phyloP scores from a whole-genome alignment of 306 rosid species.

The Cucurbita ficifolia region DNA sequence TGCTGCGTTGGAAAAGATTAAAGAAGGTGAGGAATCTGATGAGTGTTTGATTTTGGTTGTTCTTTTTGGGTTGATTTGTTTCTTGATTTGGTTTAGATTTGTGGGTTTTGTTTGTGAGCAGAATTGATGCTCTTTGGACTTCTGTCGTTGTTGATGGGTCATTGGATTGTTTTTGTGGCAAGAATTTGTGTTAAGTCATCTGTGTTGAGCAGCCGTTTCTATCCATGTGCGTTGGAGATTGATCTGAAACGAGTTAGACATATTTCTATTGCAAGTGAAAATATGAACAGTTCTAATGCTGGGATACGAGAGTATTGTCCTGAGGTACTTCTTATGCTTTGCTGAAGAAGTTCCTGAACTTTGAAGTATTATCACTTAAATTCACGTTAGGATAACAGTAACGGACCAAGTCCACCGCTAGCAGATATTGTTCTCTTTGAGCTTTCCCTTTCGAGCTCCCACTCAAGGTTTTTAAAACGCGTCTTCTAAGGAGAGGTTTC shows the following conservation, averaged over 20 bases:
- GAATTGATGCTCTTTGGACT: slow-evolving; percentile 90
- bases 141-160: slow-evolving; percentile 80
- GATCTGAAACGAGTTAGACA: slow-evolving; percentile 8
- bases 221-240: slow-evolving; percentile 43
- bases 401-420: no score
- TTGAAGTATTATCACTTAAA: background rate
- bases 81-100: background rate
- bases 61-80: background rate
- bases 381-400: background rate
- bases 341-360: background rate
- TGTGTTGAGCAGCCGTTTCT: slow-evolving; percentile 42
- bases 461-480: no score
- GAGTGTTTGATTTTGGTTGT: background rate
- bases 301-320: slow-evolving; percentile 44
- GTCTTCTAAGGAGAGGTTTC: no score
- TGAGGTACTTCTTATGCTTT: slow-evolving; percentile 28
- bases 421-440: no score
- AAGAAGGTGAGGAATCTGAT: slow-evolving; percentile 38
- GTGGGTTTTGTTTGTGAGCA: slow-evolving; percentile 22
- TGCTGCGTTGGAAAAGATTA: slow-evolving; percentile 70
- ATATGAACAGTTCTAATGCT: slow-evolving; percentile 23
- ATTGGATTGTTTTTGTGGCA: slow-evolving; percentile 69
- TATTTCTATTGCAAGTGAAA: slow-evolving; percentile 11
- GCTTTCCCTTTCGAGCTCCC: no score
- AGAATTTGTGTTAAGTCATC: slow-evolving; percentile 75